phyloP scores from a whole-genome alignment of 2,329 filamentous ascomycete species.

The Verruconis gallopava region DNA sequence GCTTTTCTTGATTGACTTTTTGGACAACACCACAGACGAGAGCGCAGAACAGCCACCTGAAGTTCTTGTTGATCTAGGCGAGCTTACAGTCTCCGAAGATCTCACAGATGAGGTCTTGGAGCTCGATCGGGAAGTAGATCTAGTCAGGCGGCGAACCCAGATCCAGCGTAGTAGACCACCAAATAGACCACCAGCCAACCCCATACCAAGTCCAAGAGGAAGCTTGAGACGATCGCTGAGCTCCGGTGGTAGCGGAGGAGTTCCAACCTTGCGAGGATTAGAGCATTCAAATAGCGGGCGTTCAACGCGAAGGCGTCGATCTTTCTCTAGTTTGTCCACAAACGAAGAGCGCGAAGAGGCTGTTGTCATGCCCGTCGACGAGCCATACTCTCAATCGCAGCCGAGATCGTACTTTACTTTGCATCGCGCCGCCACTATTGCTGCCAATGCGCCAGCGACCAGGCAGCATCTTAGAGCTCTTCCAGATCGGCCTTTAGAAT shows the following conservation, averaged over 20 bases:
- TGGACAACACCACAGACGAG: conserved; percentile 14
- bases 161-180: conserved; percentile 19
- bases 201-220: background rate
- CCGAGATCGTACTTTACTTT: conserved; percentile 27
- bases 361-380: conserved; percentile 21
- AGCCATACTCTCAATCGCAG: conserved; percentile 27
- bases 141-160: conserved; percentile 25
- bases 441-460: conserved; percentile 57
- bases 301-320: conserved; percentile 8
- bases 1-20: conserved; percentile 26
- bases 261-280: conserved; percentile 3
- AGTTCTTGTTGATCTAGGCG: conserved; percentile 25
- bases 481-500: conserved; percentile 44
- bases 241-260: conserved; percentile 4
- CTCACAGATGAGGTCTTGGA: conserved; percentile 27
- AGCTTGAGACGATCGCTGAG: conserved; percentile 6
- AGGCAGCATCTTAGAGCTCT: conserved; percentile 49
- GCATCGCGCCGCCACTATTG: conserved; percentile 31
- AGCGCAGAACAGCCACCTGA: conserved; percentile 14
- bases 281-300: background rate
- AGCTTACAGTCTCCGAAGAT: conserved; percentile 23
- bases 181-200: background rate
- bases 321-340: conserved; percentile 10
- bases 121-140: conserved; percentile 28
- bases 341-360: conserved; percentile 20